These are phyloP conservation scores for Dothiorella sarmentorum DNA, from an alignment of 2,329 filamentous ascomycete genomes.

Conservation along the genomic window DNA sequence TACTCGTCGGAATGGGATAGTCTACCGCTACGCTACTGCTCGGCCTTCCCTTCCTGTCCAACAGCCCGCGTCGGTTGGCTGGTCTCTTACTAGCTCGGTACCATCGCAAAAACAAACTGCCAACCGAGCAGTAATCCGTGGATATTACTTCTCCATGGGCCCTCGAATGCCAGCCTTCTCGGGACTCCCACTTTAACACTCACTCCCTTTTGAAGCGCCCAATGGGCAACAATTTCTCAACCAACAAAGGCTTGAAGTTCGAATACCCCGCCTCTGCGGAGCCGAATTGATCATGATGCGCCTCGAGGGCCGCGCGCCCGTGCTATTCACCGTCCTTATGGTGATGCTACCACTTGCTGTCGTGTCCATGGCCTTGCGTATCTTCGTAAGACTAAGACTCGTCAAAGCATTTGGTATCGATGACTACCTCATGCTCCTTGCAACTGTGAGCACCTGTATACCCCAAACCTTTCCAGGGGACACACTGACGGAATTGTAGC, in stretches of 20 bases:
- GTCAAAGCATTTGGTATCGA: slow-evolving; percentile 36
- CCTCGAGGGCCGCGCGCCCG: neutral
- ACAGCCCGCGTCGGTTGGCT: neutral
- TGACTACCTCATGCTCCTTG: slow-evolving; percentile 35
- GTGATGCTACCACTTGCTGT: slow-evolving; percentile 20
- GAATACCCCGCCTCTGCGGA: neutral
- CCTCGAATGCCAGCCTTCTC: neutral
- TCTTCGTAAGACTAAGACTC: slow-evolving; percentile 31
- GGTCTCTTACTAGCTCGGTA: neutral
- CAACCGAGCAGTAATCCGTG: neutral
- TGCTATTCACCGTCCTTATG: neutral
- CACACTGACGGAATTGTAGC: too few species aligned
- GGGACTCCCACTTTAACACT: neutral
- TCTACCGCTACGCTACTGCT: neutral
- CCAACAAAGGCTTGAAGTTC: neutral
- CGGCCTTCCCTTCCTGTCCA: neutral
- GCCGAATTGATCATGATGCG: neutral
- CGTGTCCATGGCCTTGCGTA: slow-evolving; percentile 29
- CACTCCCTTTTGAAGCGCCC: too few species aligned
- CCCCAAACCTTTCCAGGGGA: too few species aligned
- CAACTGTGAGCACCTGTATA: slow-evolving; percentile 27
- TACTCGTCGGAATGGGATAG: neutral
- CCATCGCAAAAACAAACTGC: neutral
- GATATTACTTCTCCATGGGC: too few species aligned
- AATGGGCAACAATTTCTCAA: neutral